Base-by-base conservation (phyloP, 805 yeast species). In the Maudiozyma serrabonitensis region DNA sequence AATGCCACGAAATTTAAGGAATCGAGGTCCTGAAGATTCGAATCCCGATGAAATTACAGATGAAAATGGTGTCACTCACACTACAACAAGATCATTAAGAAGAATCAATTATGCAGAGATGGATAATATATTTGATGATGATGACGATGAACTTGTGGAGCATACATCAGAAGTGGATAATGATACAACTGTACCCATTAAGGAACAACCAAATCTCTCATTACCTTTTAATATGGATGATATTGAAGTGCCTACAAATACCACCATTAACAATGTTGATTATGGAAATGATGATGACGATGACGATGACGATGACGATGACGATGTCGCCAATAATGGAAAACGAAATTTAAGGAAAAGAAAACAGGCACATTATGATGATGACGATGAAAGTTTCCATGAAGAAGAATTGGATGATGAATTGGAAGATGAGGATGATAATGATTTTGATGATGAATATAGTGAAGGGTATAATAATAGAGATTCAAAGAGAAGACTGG, bases 91-190 rank as follows among this genome's bases (percentile, higher is more conserved):
- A 48, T 62, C 69, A 1, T 54, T 67, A 55, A 58, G 62, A 46
- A 69, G 61, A 47, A 56, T 69, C 12, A 63, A 68, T 49, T 70
- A 69, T 46, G 68, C 72, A 1, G 69, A 63, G 43, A 56, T 67
- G 2, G 73, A 68, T 45, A 55, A 64, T 25, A 28, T 42, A 41
- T 46, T 63, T n/a, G 62, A 56, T 11, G 61, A 58, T 39, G 64
- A 54, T 34, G 50, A 50, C 4, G 49, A 43, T n/a, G 39, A 54
- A 8, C 16, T 25, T 21, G 43, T 18, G 2, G 31, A 54, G 13
- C 16, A 6, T 6, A 21, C 41, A 12, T 9, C 19, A n/a, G 42
- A 43, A 8, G 28, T 49, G 19, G 52, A 46, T 34, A 12, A 32
- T 13, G 46, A 43, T 42, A 8, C 37, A 31, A 18, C 35, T 21